These are phyloP conservation scores for Linum lewisii DNA, from an alignment of 345 rosid genomes.

Conservation along the genomic window DNA sequence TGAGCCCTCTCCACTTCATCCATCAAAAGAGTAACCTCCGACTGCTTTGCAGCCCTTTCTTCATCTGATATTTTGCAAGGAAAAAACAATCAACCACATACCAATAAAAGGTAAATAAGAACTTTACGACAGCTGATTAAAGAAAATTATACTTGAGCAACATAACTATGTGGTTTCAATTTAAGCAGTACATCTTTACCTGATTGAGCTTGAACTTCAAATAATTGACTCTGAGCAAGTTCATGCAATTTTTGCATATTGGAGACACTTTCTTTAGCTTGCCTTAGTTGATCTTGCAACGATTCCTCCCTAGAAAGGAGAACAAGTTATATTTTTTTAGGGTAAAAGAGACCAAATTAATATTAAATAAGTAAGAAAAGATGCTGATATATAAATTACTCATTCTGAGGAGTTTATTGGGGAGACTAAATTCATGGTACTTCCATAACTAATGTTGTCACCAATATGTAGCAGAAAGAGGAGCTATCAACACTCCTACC, in stretches of 20 bases:
- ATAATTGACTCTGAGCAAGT: constrained; percentile 94
- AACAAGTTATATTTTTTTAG: constrained; percentile 3
- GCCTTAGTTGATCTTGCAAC: constrained; percentile 96
- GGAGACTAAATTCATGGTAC: neutral
- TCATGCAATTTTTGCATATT: constrained; percentile 95
- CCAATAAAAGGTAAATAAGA: neutral
- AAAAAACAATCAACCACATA: neutral
- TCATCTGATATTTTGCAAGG: constrained; percentile 49
- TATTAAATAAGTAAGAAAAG: neutral
- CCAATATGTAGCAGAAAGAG: neutral
- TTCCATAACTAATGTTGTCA: neutral
- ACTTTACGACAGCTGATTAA: neutral
- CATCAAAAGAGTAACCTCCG: constrained; percentile 89
- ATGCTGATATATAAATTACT: neutral
- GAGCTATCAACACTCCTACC: neutral
- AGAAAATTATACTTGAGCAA: constrained; percentile 1
- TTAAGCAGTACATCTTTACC: constrained; percentile 37
- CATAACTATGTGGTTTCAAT: neutral
- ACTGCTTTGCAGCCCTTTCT: constrained; percentile 85
- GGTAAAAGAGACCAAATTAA: constrained; percentile 9
- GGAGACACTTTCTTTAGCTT: constrained; percentile 87
- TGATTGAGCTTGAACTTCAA: constrained; percentile 93
- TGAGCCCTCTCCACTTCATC: constrained; percentile 99
- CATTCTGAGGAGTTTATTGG: neutral
- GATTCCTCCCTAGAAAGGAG: constrained; percentile 61